Evolutionary conservation across 768 basidiomycete genomes (phyloP).

Genomic region (Cyclocybe aegerita): DNA sequence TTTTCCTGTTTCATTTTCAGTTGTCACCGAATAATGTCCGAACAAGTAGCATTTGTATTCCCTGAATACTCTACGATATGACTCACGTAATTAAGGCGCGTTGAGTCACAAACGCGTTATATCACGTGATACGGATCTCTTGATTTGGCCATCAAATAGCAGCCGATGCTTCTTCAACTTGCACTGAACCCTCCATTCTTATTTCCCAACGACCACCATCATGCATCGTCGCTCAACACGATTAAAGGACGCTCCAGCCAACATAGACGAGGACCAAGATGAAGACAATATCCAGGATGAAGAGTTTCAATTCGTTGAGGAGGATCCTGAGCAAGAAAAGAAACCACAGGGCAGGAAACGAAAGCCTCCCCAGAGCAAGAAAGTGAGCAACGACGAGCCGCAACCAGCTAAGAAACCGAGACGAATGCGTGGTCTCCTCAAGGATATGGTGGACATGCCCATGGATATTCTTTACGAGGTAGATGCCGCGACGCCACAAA

Average conservation of each 20-base stretch:
- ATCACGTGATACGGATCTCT: not conserved
- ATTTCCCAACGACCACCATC: not conserved
- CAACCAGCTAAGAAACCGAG: conserved; percentile 1
- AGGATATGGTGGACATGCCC: not conserved
- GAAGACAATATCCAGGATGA: not conserved
- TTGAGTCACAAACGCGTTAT: not conserved
- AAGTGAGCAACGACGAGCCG: not conserved
- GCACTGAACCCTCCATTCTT: not conserved
- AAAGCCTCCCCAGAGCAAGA: not conserved
- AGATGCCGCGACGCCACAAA: not conserved
- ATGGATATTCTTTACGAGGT: not conserved
- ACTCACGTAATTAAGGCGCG: not conserved
- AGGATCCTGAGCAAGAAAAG: not conserved
- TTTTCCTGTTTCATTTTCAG: too few species aligned
- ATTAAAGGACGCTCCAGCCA: not conserved
- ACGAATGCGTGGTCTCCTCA: not conserved
- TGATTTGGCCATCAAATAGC: not conserved
- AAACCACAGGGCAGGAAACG: not conserved
- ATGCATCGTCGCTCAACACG: conserved; percentile 7
- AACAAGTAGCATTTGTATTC: too few species aligned
- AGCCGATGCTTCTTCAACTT: not conserved
- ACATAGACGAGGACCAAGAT: not conserved
- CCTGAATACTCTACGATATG: too few species aligned
- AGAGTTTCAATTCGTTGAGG: not conserved
- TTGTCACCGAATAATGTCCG: too few species aligned